phyloP scores from a whole-genome alignment of 108 stramenopile species.

The Nitzschia inconspicua region DNA sequence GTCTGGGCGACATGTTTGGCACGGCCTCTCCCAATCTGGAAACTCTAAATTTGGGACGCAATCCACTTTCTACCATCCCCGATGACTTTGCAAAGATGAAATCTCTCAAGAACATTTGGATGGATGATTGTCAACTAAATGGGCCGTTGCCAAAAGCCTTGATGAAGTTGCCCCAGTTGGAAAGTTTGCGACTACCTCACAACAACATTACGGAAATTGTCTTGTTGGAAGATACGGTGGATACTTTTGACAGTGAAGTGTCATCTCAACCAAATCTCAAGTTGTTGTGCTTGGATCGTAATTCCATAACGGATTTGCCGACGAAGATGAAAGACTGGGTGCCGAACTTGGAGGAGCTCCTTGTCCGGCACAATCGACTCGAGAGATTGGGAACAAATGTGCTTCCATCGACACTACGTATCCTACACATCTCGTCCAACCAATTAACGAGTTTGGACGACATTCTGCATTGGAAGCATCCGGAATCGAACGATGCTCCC shows the following conservation, averaged over 20 bases:
- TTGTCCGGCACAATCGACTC: constrained; percentile 33
- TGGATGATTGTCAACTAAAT: constrained; percentile 56
- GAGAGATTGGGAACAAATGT: constrained; percentile 25
- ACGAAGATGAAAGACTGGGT: constrained; percentile 29
- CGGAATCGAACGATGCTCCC: neutral
- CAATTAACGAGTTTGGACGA: constrained; percentile 31
- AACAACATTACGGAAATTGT: constrained; percentile 44
- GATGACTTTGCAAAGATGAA: constrained; percentile 28
- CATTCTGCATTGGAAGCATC: constrained; percentile 1
- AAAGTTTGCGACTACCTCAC: constrained; percentile 39
- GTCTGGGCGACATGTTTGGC: constrained; percentile 25
- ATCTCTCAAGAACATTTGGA: constrained; percentile 54
- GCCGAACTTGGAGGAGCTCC: neutral
- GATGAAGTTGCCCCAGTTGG: constrained; percentile 28
- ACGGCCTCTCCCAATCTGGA: constrained; percentile 34
- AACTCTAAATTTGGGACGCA: constrained; percentile 58
- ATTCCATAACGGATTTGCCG: constrained; percentile 26
- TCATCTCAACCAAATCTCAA: constrained; percentile 19
- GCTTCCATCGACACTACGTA: constrained; percentile 20
- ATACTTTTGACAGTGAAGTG: constrained; percentile 3
- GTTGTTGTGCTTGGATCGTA: constrained; percentile 57
- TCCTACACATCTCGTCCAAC: constrained; percentile 62
- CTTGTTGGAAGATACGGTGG: neutral
- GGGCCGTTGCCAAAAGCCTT: constrained; percentile 39
- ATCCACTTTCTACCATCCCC: constrained; percentile 40